phyloP scores from a whole-genome alignment of 495 filamentous ascomycete genomes.

The Amniculicola lignicola region DNA sequence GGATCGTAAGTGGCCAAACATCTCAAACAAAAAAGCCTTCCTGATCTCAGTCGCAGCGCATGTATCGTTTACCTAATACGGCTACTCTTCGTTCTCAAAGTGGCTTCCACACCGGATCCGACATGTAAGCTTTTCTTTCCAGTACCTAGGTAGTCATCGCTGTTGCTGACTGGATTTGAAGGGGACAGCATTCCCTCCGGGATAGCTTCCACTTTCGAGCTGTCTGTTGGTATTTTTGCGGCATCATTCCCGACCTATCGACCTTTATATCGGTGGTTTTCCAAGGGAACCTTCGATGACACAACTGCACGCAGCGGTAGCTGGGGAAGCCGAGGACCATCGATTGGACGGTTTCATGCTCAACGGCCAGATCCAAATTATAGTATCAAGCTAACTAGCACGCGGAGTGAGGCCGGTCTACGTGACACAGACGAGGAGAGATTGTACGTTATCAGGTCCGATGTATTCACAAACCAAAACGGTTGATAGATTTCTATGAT shows the following conservation, averaged over 20 bases:
- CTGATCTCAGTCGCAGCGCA: neutral
- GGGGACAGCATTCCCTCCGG: constrained; percentile 1
- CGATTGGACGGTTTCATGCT: neutral
- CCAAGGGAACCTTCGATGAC: neutral
- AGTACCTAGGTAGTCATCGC: neutral
- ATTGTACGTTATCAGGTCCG: neutral
- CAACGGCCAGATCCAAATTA: neutral
- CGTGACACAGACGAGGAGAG: neutral
- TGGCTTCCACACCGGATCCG: neutral
- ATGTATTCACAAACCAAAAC: neutral
- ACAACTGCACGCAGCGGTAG: neutral
- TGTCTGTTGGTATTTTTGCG: neutral
- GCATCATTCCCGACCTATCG: constrained; percentile 1
- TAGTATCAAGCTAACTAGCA: neutral
- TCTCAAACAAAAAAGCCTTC: neutral
- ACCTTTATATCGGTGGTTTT: neutral
- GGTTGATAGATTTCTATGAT: too few species aligned
- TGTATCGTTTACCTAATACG: neutral
- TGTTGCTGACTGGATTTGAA: neutral
- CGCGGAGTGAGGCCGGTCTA: neutral
- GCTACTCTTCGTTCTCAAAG: neutral
- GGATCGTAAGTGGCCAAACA: neutral
- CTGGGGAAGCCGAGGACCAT: neutral
- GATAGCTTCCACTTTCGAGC: neutral
- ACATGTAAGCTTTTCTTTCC: neutral